These are phyloP conservation scores for Trichoderma pleuroti DNA, from an alignment of 2,329 filamentous ascomycete genomes.

Conservation along the genomic window DNA sequence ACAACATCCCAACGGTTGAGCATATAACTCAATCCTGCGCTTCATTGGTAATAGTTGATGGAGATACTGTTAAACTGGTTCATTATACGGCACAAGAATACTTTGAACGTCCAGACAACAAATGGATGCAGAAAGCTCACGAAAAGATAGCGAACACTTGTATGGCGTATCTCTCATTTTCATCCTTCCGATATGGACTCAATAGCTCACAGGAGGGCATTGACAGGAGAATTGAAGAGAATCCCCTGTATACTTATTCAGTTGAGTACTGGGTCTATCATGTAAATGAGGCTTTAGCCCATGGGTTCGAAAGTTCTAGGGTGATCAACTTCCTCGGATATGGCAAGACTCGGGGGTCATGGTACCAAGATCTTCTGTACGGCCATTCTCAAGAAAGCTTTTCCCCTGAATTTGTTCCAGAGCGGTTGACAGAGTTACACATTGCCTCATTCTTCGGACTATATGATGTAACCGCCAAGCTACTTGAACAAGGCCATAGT, in stretches of 20 bases:
- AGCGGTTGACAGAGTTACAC: not conserved
- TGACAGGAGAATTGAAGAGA: not conserved
- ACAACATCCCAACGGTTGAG: constrained; percentile 34
- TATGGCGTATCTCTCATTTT: constrained; percentile 37
- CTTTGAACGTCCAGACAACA: constrained; percentile 35
- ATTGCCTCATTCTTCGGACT: not conserved
- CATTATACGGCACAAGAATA: constrained; percentile 48
- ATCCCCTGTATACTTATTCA: not conserved
- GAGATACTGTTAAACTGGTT: constrained; percentile 39
- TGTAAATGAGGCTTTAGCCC: not conserved
- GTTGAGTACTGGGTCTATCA: not conserved
- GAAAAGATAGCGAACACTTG: constrained; percentile 31
- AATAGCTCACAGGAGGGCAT: not conserved
- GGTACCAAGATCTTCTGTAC: not conserved
- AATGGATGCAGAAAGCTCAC: constrained; percentile 35
- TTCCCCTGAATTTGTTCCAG: not conserved
- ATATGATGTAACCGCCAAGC: not conserved
- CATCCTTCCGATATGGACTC: constrained; percentile 22
- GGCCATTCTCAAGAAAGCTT: too few species aligned
- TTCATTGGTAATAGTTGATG: constrained; percentile 41
- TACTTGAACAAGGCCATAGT: not conserved
- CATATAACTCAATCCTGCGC: constrained; percentile 38
- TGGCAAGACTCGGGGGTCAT: not conserved
- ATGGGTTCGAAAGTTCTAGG: not conserved
- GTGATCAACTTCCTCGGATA: not conserved